Conservation (phyloP, 345 rosid species). For the Syzygium aqueum region DNA sequence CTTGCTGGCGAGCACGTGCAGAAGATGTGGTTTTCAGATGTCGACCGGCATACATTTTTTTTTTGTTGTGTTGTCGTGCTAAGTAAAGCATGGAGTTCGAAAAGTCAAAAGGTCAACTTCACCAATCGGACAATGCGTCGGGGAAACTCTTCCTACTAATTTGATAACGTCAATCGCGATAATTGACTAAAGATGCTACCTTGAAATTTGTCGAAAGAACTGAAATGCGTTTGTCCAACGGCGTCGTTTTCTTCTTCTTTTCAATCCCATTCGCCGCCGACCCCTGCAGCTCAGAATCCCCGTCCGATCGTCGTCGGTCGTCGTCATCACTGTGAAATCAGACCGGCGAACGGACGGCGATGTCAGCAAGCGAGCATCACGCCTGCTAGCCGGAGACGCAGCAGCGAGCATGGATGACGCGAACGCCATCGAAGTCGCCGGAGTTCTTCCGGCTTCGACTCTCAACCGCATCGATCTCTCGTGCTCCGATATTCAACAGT, state of each 20-base stretch:
- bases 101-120: not conserved
- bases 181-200: not conserved
- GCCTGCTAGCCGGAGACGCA: not conserved
- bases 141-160: not conserved
- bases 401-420: not conserved
- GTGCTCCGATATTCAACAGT: conserved; percentile 13
- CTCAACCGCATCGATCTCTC: conserved; percentile 59
- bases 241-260: not conserved
- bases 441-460: conserved; percentile 11
- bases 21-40: not conserved
- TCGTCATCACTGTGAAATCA: not conserved
- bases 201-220: not conserved
- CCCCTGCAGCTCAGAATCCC: not conserved
- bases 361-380: not conserved
- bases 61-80: too few species aligned
- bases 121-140: not conserved
- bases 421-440: not conserved
- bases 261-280: not conserved
- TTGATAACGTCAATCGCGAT: not conserved
- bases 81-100: not conserved
- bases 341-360: not conserved
- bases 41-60: not conserved
- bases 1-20: rapidly evolving
- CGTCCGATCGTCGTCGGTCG: not conserved
- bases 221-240: not conserved